A percentile compares a stretch with the other conserved stretches of the same genome.
Evolutionary conservation across 345 rosid genomes (phyloP).

Genomic region (Eucalyptus albens): DNA sequence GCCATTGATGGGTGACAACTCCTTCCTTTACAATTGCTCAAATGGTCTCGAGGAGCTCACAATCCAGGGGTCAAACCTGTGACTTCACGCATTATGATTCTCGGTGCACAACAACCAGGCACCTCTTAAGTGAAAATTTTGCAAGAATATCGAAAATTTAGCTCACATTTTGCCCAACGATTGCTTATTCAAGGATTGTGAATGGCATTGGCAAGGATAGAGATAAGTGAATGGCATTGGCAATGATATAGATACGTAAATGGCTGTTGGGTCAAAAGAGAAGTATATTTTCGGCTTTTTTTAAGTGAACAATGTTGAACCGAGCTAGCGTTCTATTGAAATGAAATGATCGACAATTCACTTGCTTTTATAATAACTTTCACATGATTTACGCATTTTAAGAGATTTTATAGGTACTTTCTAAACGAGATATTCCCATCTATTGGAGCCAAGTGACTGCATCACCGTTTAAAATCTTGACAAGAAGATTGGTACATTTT

Average conservation of each 20-base stretch:
- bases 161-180: background rate
- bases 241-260: background rate
- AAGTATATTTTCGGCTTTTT: background rate
- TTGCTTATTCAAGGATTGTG: background rate
- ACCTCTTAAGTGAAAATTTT: background rate
- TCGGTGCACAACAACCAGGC: background rate
- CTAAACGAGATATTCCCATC: background rate
- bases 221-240: background rate
- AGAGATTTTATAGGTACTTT: background rate
- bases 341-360: background rate
- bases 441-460: background rate
- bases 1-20: no score
- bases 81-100: background rate
- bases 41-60: background rate
- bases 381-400: background rate
- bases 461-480: background rate
- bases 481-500: background rate
- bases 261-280: background rate
- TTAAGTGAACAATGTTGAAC: background rate
- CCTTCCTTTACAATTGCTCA: background rate
- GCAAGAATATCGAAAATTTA: background rate
- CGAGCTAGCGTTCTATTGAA: background rate
- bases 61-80: background rate
- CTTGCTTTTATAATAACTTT: background rate
- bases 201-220: background rate